These are phyloP conservation scores for Pisolithus tinctorius DNA, from an alignment of 768 basidiomycete species.

Conservation along the genomic window DNA sequence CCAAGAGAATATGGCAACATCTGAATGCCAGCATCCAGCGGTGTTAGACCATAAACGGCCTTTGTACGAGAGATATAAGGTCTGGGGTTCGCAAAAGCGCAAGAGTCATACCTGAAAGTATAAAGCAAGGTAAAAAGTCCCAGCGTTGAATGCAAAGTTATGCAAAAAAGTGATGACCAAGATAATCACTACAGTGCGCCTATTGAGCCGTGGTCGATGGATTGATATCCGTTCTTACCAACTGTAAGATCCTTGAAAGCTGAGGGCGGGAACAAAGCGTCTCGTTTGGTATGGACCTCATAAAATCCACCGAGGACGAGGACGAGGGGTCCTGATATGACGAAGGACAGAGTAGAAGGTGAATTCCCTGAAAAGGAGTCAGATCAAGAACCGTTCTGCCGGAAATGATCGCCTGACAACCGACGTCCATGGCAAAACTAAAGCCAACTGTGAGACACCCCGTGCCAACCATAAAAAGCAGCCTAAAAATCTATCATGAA, in stretches of 20 bases:
- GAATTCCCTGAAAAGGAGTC: constrained; percentile 46
- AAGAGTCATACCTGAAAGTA: constrained; percentile 62
- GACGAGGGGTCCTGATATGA: constrained; percentile 47
- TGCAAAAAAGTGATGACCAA: constrained; percentile 72
- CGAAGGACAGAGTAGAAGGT: constrained; percentile 53
- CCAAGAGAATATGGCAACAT: constrained; percentile 82
- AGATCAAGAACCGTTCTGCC: constrained; percentile 5
- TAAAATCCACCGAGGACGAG: constrained; percentile 59
- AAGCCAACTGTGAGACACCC: constrained; percentile 73
- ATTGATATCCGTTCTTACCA: constrained; percentile 34
- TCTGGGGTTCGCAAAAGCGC: not conserved
- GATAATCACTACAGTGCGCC: constrained; percentile 43
- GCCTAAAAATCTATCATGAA: constrained; percentile 33
- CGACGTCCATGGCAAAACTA: constrained; percentile 60
- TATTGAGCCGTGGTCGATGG: constrained; percentile 6
- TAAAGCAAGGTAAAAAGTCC: constrained; percentile 80
- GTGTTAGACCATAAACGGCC: constrained; percentile 68
- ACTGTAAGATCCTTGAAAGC: constrained; percentile 55
- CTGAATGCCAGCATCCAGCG: constrained; percentile 64
- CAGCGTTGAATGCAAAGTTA: constrained; percentile 77
- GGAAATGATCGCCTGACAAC: constrained; percentile 46
- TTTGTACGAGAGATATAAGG: constrained; percentile 21
- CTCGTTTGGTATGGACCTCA: constrained; percentile 59
- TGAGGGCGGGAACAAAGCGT: constrained; percentile 64
- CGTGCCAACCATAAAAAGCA: constrained; percentile 71